A percentile compares a stretch with the other conserved stretches of the same genome.
Conservation (phyloP, 176 grass and related monocot species). For the Rhipidocladum racemiflorum region DNA sequence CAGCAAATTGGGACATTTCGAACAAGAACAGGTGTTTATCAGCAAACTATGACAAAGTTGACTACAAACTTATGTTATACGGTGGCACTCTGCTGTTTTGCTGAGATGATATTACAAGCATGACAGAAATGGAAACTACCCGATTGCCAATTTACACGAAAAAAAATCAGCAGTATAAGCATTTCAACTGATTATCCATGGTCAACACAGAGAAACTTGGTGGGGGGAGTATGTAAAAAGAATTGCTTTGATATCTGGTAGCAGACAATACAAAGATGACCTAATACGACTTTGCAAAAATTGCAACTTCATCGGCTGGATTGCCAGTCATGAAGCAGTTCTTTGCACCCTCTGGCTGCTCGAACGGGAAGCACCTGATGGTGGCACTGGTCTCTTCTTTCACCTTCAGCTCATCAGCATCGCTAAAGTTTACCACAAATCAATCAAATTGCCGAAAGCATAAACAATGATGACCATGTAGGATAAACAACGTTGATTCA, state of each 20-base stretch:
- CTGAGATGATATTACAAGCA: not conserved
- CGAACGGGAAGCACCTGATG: slow-evolving; percentile 93
- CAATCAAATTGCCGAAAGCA: not conserved
- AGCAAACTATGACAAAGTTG: not conserved
- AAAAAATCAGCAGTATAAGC: slow-evolving; percentile 23
- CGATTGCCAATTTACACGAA: slow-evolving; percentile 22
- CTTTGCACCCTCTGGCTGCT: slow-evolving; percentile 71
- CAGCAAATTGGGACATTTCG: not conserved
- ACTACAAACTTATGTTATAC: not conserved
- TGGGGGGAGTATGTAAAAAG: not conserved
- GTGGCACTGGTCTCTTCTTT: slow-evolving; percentile 97
- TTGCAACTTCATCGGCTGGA: slow-evolving; percentile 75
- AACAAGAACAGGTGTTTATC: not conserved
- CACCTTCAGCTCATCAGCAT: slow-evolving; percentile 81
- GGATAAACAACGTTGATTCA: not conserved
- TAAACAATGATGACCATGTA: not conserved
- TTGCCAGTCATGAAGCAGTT: slow-evolving; percentile 98
- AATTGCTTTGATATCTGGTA: slow-evolving; percentile 1
- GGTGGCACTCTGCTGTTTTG: not conserved
- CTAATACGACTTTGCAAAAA: slow-evolving; percentile 94
- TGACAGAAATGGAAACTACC: slow-evolving; percentile 19
- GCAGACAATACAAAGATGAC: not conserved
- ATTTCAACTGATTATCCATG: not conserved
- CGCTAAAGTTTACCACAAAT: slow-evolving; percentile 42
- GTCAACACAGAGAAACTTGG: not conserved